Evolutionary conservation across 148 eudicot species (phyloP).

Genomic region (Polygonum aviculare): DNA sequence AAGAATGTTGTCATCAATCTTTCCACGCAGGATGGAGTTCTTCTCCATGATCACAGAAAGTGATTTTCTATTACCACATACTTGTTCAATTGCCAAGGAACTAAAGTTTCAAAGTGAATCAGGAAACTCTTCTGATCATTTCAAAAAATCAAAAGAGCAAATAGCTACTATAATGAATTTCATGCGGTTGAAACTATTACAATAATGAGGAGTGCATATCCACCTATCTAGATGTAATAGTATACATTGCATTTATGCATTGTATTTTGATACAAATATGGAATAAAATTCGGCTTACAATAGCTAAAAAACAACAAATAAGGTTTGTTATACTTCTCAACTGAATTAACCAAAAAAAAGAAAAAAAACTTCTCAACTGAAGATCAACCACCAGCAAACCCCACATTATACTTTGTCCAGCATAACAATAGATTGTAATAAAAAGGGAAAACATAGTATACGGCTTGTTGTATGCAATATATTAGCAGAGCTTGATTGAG

Average conservation of each 20-base stretch:
- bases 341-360: not conserved
- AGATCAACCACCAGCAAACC: not conserved
- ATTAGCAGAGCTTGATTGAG: not conserved
- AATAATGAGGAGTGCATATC: not conserved
- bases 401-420: not conserved
- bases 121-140: not conserved
- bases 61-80: not conserved
- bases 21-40: not conserved
- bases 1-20: not conserved
- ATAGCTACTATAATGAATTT: not conserved
- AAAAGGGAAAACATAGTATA: not conserved
- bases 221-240: not conserved
- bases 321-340: not conserved
- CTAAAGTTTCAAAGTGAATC: not conserved
- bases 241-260: not conserved
- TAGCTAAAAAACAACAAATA: not conserved
- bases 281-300: not conserved
- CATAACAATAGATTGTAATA: not conserved
- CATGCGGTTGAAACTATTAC: not conserved
- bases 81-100: not conserved
- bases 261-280: not conserved
- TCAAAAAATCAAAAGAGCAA: not conserved
- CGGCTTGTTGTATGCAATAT: not conserved
- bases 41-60: not conserved
- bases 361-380: not conserved